These are phyloP conservation scores for Globisporangium barbulae DNA, from an alignment of 352 stramenopile species.

Conservation along the genomic window DNA sequence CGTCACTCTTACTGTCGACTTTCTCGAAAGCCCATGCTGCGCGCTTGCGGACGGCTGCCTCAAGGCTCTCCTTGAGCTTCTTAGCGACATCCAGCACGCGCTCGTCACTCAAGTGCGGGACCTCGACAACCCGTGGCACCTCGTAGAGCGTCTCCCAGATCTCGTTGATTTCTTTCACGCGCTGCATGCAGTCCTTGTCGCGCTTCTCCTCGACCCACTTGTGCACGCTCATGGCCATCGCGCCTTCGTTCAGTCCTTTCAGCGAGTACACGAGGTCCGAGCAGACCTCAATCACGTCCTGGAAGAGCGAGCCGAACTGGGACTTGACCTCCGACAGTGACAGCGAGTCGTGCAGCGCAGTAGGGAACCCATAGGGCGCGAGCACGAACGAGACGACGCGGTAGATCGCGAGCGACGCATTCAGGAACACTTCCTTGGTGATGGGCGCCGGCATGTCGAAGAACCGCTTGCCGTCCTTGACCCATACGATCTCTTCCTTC, in stretches of 20 bases:
- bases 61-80: conserved; percentile 40
- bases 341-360: conserved; percentile 46
- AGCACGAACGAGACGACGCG: conserved; percentile 79
- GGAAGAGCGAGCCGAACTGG: conserved; percentile 68
- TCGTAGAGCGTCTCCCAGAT: conserved; percentile 61
- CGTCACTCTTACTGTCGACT: conserved; percentile 2
- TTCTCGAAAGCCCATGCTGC: conserved; percentile 59
- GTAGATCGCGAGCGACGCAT: conserved; percentile 64
- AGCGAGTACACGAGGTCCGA: conserved; percentile 83
- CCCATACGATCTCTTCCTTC: conserved; percentile 47
- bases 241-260: conserved; percentile 67
- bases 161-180: conserved; percentile 78
- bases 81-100: conserved; percentile 43
- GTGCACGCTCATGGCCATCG: conserved; percentile 87
- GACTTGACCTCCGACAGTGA: conserved; percentile 73
- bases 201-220: conserved; percentile 79
- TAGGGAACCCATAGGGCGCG: conserved; percentile 73
- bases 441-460: conserved; percentile 81
- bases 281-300: conserved; percentile 84
- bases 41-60: conserved; percentile 42
- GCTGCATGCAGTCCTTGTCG: conserved; percentile 60
- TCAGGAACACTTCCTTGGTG: conserved; percentile 63
- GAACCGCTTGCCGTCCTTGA: conserved; percentile 52
- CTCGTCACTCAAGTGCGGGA: conserved; percentile 49
- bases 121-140: conserved; percentile 63